Conservation (phyloP, 495 filamentous ascomycete genomes). For the Thermochaetoides thermophila region DNA sequence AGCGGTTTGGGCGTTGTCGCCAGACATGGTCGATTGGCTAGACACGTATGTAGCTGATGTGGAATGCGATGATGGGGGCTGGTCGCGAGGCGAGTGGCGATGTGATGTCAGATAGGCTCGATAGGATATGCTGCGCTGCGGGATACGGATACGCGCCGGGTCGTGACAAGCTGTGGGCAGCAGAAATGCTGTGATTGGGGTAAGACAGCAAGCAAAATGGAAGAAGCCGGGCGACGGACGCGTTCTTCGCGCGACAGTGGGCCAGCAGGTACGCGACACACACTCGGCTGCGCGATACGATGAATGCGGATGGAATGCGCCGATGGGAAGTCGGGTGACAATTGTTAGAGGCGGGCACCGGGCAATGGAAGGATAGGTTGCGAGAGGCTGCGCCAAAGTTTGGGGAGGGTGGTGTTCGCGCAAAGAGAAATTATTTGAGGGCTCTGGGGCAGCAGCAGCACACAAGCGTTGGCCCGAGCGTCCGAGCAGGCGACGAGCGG, state of each 20-base stretch:
- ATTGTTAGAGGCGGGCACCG: slow-evolving; percentile 18
- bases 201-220: too few relatives aligned
- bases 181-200: too few relatives aligned
- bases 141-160: too few relatives aligned
- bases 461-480: slow-evolving; percentile 19
- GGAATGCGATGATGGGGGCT: too few relatives aligned
- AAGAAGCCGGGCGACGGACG: slow-evolving; percentile 15
- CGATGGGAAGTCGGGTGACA: slow-evolving; percentile 7
- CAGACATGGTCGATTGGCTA: slow-evolving; percentile 15
- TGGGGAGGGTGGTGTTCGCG: slow-evolving; percentile 12
- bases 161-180: too few relatives aligned
- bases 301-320: slow-evolving; percentile 14
- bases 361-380: slow-evolving; percentile 6
- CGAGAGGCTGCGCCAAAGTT: slow-evolving; percentile 16
- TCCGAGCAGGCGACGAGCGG: too few relatives aligned
- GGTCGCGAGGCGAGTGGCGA: slow-evolving; percentile 10
- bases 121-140: too few relatives aligned
- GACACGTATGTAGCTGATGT: too few relatives aligned
- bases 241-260: slow-evolving; percentile 16
- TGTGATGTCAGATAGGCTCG: slow-evolving; percentile 18
- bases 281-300: slow-evolving; percentile 6
- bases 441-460: too few relatives aligned
- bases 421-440: slow-evolving; percentile 20
- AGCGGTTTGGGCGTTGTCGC: slow-evolving; percentile 7
- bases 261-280: slow-evolving; percentile 4